These are phyloP conservation scores for Yamadazyma buinensis DNA, from an alignment of 1,139 yeast genomes.

Conservation along the genomic window DNA sequence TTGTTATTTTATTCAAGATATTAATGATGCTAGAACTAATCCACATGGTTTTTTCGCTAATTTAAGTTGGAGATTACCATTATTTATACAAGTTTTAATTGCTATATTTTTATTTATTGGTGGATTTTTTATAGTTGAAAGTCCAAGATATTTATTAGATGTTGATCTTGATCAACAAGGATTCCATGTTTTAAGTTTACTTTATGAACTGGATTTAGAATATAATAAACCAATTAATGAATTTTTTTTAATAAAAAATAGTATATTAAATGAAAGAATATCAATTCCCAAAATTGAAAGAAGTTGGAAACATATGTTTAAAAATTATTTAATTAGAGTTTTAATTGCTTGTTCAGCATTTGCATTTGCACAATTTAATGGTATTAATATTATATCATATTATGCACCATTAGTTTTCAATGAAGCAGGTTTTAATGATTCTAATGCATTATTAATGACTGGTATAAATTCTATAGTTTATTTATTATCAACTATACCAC, in stretches of 20 bases:
- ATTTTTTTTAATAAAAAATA: conserved; percentile 74
- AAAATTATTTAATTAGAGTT: conserved; percentile 34
- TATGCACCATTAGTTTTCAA: conserved; percentile 55
- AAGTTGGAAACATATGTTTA: conserved; percentile 44
- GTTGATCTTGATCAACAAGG: conserved; percentile 50
- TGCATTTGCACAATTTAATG: conserved; percentile 55
- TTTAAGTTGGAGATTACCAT: conserved; percentile 51
- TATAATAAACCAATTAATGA: conserved; percentile 50
- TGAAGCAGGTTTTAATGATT: conserved; percentile 49
- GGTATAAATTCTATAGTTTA: conserved; percentile 51
- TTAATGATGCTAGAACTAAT: conserved; percentile 35
- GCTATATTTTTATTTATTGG: conserved; percentile 46
- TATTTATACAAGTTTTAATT: conserved; percentile 45
- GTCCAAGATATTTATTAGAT: conserved; percentile 53
- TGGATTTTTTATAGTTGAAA: conserved; percentile 52
- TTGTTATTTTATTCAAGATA: conserved; percentile 44
- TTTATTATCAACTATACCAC: conserved; percentile 45
- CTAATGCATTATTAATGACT: conserved; percentile 49
- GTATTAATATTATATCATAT: conserved; percentile 52
- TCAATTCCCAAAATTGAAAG: conserved; percentile 39
- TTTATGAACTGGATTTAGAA: conserved; percentile 55
- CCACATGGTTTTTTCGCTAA: conserved; percentile 41
- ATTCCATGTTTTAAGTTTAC: conserved; percentile 73
- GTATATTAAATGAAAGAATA: conserved; percentile 53
- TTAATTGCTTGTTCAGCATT: conserved; percentile 49